Percentiles rank a stretch among this genome's conserved stretches.
These are phyloP conservation scores for Moringa oleifera DNA, from an alignment of 345 rosid genomes.

Conservation along the genomic window DNA sequence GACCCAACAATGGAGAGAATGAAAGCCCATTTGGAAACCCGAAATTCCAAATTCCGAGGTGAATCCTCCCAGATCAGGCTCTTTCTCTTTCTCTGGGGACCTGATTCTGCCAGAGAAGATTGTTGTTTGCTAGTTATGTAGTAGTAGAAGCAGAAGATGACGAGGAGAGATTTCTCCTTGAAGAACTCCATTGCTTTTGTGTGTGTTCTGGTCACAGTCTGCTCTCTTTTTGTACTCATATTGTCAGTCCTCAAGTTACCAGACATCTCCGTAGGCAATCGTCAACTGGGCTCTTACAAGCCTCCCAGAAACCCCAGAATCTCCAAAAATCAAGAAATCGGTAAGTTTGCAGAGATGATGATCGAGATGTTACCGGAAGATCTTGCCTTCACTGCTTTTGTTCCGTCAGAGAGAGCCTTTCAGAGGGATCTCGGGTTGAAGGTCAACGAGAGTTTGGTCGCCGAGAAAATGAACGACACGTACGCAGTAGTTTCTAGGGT, in stretches of 20 bases:
- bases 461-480: constrained; percentile 36
- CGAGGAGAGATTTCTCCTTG: constrained; percentile 31
- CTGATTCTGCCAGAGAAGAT: background rate
- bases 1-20: no score
- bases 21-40: no score
- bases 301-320: constrained; percentile 1
- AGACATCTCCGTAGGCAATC: constrained; percentile 25
- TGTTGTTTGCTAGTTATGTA: constrained; percentile 1
- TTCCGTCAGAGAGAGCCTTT: constrained; percentile 63
- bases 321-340: constrained; percentile 23
- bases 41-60: background rate
- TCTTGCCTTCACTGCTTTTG: constrained; percentile 71
- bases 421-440: constrained; percentile 48
- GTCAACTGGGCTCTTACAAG: constrained; percentile 9
- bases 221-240: constrained; percentile 36
- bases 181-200: constrained; percentile 41
- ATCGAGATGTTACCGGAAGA: constrained; percentile 68
- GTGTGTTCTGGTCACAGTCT: constrained; percentile 33
- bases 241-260: constrained; percentile 53
- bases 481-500: constrained; percentile 59
- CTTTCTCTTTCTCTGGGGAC: constrained; percentile 14
- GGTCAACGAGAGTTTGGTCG: constrained; percentile 18
- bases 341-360: constrained; percentile 72
- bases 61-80: constrained; percentile 13
- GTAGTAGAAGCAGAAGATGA: constrained; percentile 21